Conservation (phyloP, 2,329 filamentous ascomycete genomes). For the Furcasterigmium sp. region DNA sequence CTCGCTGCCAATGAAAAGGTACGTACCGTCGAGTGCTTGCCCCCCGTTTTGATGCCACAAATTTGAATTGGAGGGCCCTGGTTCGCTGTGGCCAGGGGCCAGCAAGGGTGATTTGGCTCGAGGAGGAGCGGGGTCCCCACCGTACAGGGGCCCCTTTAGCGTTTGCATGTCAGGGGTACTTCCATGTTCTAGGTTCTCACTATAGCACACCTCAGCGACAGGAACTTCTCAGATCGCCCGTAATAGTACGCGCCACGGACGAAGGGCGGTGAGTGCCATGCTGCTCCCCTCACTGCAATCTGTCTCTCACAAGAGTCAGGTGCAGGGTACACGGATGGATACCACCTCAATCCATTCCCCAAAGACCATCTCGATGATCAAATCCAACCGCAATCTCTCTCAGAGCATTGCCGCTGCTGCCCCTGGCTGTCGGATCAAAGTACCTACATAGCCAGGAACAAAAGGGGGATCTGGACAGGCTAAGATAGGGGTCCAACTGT, state of each 20-base stretch:
- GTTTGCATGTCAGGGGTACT: too few species aligned
- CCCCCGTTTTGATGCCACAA: slow-evolving; percentile 1
- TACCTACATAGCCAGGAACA: too few species aligned
- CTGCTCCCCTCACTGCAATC: not conserved
- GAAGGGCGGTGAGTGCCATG: slow-evolving; percentile 1
- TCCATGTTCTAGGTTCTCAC: too few species aligned
- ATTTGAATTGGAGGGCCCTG: slow-evolving; percentile 1
- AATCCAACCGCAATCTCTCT: too few species aligned
- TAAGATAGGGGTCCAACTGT: not conserved
- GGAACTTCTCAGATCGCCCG: too few species aligned
- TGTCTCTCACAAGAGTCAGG: too few species aligned
- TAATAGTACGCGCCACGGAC: not conserved
- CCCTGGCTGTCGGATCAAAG: too few species aligned
- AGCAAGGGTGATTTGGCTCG: not conserved
- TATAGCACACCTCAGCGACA: too few species aligned
- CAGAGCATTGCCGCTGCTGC: too few species aligned
- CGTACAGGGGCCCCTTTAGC: not conserved
- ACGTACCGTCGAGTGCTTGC: not conserved
- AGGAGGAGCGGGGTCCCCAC: not conserved
- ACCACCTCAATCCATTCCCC: too few species aligned
- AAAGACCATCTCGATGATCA: too few species aligned
- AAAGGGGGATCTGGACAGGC: not conserved
- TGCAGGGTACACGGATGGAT: too few species aligned
- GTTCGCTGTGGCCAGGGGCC: not conserved
- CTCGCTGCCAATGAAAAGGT: not conserved